phyloP scores from a whole-genome alignment of 176 grass and related monocot genomes.

The Metroxylon sagu region DNA sequence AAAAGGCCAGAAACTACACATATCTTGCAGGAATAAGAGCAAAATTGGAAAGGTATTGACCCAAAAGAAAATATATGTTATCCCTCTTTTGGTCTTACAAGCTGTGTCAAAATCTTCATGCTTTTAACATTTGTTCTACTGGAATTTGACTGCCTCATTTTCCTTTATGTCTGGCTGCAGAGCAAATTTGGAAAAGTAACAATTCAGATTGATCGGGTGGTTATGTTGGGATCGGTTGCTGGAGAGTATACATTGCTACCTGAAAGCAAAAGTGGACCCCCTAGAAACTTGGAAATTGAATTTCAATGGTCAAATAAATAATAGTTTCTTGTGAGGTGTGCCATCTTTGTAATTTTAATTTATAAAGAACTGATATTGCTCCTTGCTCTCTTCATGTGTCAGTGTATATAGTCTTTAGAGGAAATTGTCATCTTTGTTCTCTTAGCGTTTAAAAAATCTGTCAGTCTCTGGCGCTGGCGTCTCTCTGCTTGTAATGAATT shows the following conservation, averaged over 20 bases:
- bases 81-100: too few relatives aligned
- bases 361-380: constrained; percentile 30
- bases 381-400: constrained; percentile 31
- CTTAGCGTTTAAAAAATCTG: constrained; percentile 23
- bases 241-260: constrained; percentile 91
- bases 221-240: constrained; percentile 93
- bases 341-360: constrained; percentile 30
- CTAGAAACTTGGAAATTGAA: constrained; percentile 94
- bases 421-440: constrained; percentile 29
- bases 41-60: constrained; percentile 88
- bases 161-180: constrained; percentile 34
- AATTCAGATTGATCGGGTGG: constrained; percentile 93
- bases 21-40: constrained; percentile 99
- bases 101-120: too few relatives aligned
- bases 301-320: constrained; percentile 99
- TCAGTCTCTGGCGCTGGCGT: constrained; percentile 24
- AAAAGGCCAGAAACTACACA: constrained; percentile 98
- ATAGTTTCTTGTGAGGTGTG: constrained; percentile 24
- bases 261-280: constrained; percentile 85
- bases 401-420: constrained; percentile 61
- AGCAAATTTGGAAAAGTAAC: constrained; percentile 96
- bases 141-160: not conserved
- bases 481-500: constrained; percentile 34
- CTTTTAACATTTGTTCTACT: too few relatives aligned
- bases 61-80: constrained; percentile 3